Conservation (phyloP, 805 yeast genomes). For the Barnettozyma pratensis region DNA sequence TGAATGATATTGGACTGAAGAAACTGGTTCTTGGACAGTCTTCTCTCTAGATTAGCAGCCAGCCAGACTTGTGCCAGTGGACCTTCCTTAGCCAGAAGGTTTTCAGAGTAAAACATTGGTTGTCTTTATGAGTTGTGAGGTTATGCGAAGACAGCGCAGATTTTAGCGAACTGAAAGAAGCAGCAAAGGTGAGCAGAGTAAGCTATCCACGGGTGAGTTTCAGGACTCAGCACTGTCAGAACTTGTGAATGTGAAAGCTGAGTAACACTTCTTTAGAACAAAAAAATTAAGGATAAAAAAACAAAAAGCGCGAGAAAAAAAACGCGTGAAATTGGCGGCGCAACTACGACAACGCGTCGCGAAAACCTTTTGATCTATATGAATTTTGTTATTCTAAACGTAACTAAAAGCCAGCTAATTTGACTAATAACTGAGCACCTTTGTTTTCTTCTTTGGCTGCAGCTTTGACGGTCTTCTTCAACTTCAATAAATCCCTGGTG, state of each 20-base stretch:
- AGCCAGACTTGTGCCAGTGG: constrained; percentile 90
- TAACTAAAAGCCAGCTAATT: constrained; percentile 26
- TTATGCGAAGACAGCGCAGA: too few relatives aligned
- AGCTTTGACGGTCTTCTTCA: constrained; percentile 38
- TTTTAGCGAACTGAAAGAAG: too few relatives aligned
- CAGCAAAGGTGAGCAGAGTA: too few relatives aligned
- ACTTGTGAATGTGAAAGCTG: too few relatives aligned
- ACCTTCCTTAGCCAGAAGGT: constrained; percentile 61
- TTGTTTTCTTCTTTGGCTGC: constrained; percentile 47
- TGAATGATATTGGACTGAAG: constrained; percentile 65
- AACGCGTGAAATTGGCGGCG: background rate
- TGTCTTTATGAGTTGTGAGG: too few relatives aligned
- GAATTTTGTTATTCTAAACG: too few relatives aligned
- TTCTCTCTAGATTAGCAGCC: constrained; percentile 83
- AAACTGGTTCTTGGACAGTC: constrained; percentile 65
- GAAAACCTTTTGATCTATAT: too few relatives aligned
- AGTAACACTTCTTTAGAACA: constrained; percentile 16
- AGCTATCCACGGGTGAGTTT: too few relatives aligned
- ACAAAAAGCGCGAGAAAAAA: background rate
- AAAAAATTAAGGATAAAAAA: constrained; percentile 31
- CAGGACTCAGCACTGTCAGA: too few relatives aligned
- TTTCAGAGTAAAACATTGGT: constrained; percentile 45
- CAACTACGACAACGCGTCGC: too few relatives aligned
- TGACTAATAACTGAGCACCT: constrained; percentile 53
- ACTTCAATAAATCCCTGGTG: constrained; percentile 46